These are phyloP conservation scores for Saturnispora mendoncae DNA, from an alignment of 805 yeast species.

Conservation along the genomic window DNA sequence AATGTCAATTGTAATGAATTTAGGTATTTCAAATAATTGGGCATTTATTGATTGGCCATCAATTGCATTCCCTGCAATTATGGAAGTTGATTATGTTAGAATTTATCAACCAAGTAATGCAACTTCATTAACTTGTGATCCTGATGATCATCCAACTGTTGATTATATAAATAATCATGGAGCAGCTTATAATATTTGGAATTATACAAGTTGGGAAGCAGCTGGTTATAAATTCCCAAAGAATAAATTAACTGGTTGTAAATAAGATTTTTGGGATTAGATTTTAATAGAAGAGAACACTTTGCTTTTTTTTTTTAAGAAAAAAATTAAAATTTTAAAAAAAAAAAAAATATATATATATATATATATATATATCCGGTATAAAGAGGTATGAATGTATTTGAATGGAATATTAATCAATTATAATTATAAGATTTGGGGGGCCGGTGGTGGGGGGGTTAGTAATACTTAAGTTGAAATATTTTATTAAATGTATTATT, in stretches of 20 bases:
- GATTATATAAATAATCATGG: constrained; percentile 70
- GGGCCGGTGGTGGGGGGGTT: too few species aligned
- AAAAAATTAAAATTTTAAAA: too few species aligned
- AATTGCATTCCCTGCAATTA: constrained; percentile 64
- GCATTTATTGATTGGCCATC: constrained; percentile 87
- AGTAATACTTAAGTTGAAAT: too few species aligned
- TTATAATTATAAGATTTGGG: too few species aligned
- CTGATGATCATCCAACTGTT: constrained; percentile 71
- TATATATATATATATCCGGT: too few species aligned
- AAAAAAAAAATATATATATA: too few species aligned
- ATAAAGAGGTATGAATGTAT: too few species aligned
- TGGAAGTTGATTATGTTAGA: constrained; percentile 80
- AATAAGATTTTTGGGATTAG: too few species aligned
- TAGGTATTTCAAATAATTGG: constrained; percentile 91
- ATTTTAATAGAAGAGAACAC: too few species aligned
- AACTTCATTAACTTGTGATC: constrained; percentile 71
- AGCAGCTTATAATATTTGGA: constrained; percentile 59
- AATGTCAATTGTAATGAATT: constrained; percentile 78
- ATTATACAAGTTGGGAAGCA: constrained; percentile 62
- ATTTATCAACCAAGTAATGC: constrained; percentile 76
- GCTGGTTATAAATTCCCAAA: constrained; percentile 71
- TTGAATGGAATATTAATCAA: too few species aligned
- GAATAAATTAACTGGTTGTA: constrained; percentile 47
- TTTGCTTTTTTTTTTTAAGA: too few species aligned
- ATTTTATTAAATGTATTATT: too few species aligned